Evolutionary conservation across 1,284 basidiomycete genomes (phyloP), one percentile per base, ranked within the genome.

Genomic region (Tilletiaria anomala): DNA sequence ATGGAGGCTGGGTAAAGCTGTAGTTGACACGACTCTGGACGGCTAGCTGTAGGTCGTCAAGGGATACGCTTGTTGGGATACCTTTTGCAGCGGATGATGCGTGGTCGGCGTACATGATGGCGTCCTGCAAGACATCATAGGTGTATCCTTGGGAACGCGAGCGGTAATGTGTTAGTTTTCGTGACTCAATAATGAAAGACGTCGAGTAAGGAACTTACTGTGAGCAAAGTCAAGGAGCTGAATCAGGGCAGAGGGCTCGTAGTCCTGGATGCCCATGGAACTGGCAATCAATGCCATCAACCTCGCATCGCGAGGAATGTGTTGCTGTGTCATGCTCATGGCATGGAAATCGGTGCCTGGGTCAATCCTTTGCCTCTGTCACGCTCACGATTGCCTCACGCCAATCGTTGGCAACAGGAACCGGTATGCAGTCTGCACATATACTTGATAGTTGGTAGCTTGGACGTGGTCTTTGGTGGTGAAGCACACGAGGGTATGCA

Each of bases 181-280:
- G n/a, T n/a, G n/a, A n/a, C n/a, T n/a, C n/a, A n/a, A n/a, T n/a
- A 14, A 35, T 21, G n/a, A 26, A 12, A 22, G 11, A n/a, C 18
- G 15, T 18, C 21, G 17, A 60, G 15, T 11, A 45, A 44, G 22
- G 39, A 19, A n/a, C n/a, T n/a, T n/a, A n/a, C n/a, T n/a, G 67
- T 94, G 82, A 0, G 91, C 80, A 66, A 97, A 94, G 69, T 97
- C 91, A 42, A 96, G 77, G 4, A 97, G 76, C 66, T 94, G 89
- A 56, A 91, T 82, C 2, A 97, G 75, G 2, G 96, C 91, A 2
- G 81, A 81, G 5, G 89, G 88, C 56, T 96, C 88, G 5, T 83
- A 80, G 69, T 96, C 89, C 50, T 87, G 79, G 0, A 96, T 80
- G 3, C 91, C 88, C n/a, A 86, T 87, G 0, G 86, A 83, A 3